Evolutionary conservation across 148 eudicot species (phyloP).

Genomic region (Polygonum maritimum): DNA sequence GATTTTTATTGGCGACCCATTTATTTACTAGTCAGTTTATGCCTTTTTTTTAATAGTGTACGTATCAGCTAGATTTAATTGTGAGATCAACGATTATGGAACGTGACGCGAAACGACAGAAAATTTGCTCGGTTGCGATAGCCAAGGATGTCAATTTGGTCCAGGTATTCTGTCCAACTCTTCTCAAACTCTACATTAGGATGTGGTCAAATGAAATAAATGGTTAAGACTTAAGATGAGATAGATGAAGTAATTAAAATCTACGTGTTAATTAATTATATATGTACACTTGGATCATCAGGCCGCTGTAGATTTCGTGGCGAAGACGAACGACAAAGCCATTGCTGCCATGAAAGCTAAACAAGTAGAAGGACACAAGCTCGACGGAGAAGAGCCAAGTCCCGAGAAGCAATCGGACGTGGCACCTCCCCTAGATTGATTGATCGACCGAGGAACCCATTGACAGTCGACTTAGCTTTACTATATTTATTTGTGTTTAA

Average conservation of each 20-base stretch:
- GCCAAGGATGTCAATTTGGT: not conserved
- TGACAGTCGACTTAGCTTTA: too few relatives aligned
- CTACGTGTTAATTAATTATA: not conserved
- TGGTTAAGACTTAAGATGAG: not conserved
- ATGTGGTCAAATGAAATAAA: not conserved
- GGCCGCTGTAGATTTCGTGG: not conserved
- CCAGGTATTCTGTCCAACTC: not conserved
- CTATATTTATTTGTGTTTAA: not conserved
- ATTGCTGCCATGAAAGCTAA: not conserved
- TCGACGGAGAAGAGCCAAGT: not conserved
- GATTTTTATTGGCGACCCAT: slow-evolving; percentile 24
- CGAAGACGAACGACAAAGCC: not conserved
- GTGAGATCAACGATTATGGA: not conserved
- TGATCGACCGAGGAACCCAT: too few relatives aligned
- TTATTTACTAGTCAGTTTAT: too few relatives aligned
- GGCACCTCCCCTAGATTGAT: not conserved
- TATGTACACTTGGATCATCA: not conserved
- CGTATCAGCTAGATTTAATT: too few relatives aligned
- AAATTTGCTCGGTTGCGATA: not conserved
- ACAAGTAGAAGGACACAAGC: not conserved
- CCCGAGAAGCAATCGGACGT: not conserved
- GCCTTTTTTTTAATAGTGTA: not conserved
- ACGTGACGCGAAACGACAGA: not conserved
- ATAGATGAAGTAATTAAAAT: too few relatives aligned
- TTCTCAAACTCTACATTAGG: not conserved